Conservation (phyloP, 345 rosid genomes). For the Salix koriyanagi region DNA sequence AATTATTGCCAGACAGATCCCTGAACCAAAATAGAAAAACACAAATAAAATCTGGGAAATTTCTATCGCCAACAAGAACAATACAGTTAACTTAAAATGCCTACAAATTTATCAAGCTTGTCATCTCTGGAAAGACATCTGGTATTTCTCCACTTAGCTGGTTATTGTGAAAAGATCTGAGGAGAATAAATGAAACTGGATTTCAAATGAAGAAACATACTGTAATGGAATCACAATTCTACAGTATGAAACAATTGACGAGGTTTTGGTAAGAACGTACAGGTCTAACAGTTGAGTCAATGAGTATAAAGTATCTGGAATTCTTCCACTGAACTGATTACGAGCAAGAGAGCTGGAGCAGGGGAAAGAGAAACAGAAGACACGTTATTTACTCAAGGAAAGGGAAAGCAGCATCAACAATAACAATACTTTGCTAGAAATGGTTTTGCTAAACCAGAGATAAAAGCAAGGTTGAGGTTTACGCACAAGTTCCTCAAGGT, state of each 20-base stretch:
- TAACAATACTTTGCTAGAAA: neutral
- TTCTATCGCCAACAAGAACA: neutral
- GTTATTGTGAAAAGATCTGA: constrained; percentile 69
- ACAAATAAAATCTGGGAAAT: constrained; percentile 19
- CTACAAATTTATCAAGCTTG: constrained; percentile 58
- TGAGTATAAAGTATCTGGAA: constrained; percentile 45
- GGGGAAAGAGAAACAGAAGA: constrained; percentile 5
- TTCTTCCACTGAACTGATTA: constrained; percentile 56
- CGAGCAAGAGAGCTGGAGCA: constrained; percentile 53
- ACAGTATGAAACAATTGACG: neutral
- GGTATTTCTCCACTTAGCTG: constrained; percentile 65
- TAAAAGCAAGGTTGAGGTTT: neutral
- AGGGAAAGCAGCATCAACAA: neutral
- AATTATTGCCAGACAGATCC: constrained; percentile 71
- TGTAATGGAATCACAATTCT: neutral
- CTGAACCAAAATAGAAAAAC: constrained; percentile 34
- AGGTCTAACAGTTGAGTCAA: constrained; percentile 43
- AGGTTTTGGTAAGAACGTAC: constrained; percentile 39
- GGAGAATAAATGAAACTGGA: constrained; percentile 3
- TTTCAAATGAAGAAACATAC: constrained; percentile 5
- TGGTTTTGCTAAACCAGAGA: neutral
- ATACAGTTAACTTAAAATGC: constrained; percentile 8
- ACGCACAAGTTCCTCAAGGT: constrained; percentile 67
- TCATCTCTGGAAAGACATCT: constrained; percentile 58
- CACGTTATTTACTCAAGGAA: neutral